phyloP scores from a whole-genome alignment of 192 early-diverging fungal genomes.

The Podila epigama region DNA sequence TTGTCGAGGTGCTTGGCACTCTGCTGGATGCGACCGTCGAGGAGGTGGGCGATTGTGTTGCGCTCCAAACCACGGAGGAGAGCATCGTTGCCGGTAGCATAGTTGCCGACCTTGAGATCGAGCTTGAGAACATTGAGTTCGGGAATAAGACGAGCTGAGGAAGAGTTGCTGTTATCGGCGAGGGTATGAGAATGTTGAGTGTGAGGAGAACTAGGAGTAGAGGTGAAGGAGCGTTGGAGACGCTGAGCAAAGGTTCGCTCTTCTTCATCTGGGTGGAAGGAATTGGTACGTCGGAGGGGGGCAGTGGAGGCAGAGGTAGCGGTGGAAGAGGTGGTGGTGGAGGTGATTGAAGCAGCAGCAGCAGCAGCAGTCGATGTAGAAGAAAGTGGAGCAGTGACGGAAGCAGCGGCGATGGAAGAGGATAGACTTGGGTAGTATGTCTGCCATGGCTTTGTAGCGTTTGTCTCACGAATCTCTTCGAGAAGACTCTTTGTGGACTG shows the following conservation, averaged over 20 bases:
- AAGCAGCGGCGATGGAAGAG: conserved; percentile 5
- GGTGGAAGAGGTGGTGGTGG: conserved; percentile 7
- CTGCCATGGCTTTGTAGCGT: conserved; percentile 64
- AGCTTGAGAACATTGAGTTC: conserved; percentile 70
- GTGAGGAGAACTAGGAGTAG: conserved; percentile 25
- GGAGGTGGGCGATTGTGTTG: conserved; percentile 72
- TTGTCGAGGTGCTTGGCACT: conserved; percentile 81
- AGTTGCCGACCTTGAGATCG: conserved; percentile 73
- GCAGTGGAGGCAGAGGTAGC: conserved; percentile 16
- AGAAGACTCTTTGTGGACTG: conserved; percentile 68
- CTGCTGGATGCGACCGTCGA: conserved; percentile 74
- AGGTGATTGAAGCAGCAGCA: conserved; percentile 2
- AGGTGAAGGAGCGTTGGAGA: conserved; percentile 47
- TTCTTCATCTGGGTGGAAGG: conserved; percentile 44
- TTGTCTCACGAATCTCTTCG: conserved; percentile 73
- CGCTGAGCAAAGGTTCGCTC: conserved; percentile 21
- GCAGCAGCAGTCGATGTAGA: conserved; percentile 18
- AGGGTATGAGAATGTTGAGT: conserved; percentile 10
- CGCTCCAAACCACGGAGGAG: conserved; percentile 71
- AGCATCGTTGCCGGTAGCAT: conserved; percentile 59
- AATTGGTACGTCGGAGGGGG: conserved; percentile 27
- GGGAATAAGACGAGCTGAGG: conserved; percentile 48
- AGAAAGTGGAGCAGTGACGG: not conserved
- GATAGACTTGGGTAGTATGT: conserved; percentile 65
- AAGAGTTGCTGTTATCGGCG: conserved; percentile 5